phyloP scores from a whole-genome alignment of 306 rosid species.

The Gillenia trifoliata region DNA sequence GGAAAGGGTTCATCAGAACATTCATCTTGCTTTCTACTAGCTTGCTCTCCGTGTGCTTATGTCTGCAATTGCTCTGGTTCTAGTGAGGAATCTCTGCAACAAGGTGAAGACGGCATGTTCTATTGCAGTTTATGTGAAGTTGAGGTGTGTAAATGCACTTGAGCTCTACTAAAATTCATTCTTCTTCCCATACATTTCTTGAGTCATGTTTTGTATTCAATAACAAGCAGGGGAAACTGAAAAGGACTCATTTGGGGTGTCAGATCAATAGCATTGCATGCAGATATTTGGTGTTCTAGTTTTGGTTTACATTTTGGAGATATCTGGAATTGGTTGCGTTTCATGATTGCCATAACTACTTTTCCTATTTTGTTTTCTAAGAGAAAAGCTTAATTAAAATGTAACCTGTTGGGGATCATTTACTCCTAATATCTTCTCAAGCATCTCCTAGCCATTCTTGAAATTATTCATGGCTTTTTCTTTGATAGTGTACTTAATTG shows the following conservation, averaged over 20 bases:
- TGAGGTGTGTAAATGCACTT: slow-evolving; percentile 63
- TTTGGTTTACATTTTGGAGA: background rate
- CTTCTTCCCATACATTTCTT: background rate
- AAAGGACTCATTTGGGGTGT: slow-evolving; percentile 2
- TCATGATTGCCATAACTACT: background rate
- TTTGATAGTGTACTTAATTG: background rate
- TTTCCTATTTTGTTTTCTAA: background rate
- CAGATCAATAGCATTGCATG: slow-evolving; percentile 4
- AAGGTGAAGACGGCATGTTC: slow-evolving; percentile 96
- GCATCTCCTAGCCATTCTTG: background rate
- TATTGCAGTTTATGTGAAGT: slow-evolving; percentile 98
- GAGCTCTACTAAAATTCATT: background rate
- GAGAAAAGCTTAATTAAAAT: background rate
- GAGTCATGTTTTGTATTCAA: background rate
- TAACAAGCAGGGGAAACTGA: background rate
- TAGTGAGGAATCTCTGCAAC: slow-evolving; percentile 53
- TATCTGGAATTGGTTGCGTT: background rate
- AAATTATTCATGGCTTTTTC: slow-evolving; percentile 2
- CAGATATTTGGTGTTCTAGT: slow-evolving; percentile 10
- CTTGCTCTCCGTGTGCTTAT: slow-evolving; percentile 72
- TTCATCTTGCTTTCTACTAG: slow-evolving; percentile 46
- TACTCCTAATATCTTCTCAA: background rate
- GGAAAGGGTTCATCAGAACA: slow-evolving; percentile 32
- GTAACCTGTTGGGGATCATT: slow-evolving; percentile 6
- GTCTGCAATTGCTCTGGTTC: slow-evolving; percentile 50